phyloP scores from a whole-genome alignment of 257 asterid genomes.

The Verbena officinalis region DNA sequence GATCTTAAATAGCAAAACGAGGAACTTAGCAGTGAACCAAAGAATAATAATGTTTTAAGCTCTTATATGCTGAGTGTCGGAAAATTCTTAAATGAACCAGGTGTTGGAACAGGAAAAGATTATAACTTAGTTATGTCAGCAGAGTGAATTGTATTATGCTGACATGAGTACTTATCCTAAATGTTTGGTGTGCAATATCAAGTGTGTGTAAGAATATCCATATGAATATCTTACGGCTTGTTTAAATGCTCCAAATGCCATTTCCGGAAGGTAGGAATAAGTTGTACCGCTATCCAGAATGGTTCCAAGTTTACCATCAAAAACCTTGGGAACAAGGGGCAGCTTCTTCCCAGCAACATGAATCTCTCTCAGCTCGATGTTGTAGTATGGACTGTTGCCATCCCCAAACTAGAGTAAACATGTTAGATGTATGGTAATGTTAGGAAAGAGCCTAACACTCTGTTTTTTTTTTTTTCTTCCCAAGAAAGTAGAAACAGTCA shows the following conservation, averaged over 20 bases:
- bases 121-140: no score
- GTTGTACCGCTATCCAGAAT: constrained; percentile 98
- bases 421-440: constrained; percentile 87
- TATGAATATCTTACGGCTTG: constrained; percentile 79
- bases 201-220: no score
- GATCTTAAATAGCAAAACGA: constrained; percentile 54
- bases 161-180: no score
- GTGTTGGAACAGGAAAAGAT: no score
- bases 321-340: constrained; percentile 58
- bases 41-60: neutral
- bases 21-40: constrained; percentile 25
- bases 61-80: constrained; percentile 3
- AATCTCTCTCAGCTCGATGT: constrained; percentile 90
- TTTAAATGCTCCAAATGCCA: constrained; percentile 78
- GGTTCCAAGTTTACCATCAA: constrained; percentile 91
- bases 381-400: constrained; percentile 99
- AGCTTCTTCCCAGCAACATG: constrained; percentile 95
- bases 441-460: constrained; percentile 80
- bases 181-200: no score
- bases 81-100: no score
- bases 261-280: constrained; percentile 92
- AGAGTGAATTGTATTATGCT: no score
- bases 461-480: no score
- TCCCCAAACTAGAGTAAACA: constrained; percentile 99
- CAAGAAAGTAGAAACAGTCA: no score